Base-by-base conservation (phyloP, 73 alveolate species). In the Paramecium sonneborni region DNA sequence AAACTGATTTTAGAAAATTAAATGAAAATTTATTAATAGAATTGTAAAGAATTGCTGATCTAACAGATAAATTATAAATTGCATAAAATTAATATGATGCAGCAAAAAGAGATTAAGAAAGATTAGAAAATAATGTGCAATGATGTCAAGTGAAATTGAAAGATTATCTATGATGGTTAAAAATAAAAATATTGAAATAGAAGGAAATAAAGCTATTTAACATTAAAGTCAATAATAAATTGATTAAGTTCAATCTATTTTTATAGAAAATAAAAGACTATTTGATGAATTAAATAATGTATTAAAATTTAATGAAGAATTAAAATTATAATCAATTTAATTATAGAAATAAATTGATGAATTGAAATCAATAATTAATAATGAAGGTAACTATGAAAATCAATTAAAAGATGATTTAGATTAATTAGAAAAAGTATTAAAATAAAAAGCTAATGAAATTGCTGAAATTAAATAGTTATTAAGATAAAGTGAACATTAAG, bases 121-220 rank as follows among this genome's bases (percentile, higher is more conserved):
- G 74, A 79, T 39, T 46, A 44, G 90, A 79, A 44, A 79, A 43
- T 43, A 79, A 44, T 39, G 62, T 39, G 74, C 69, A 12, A 43
- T 43, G 74, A 30, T 79, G 55, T 79, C 69, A 23, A 79, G 74
- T 79, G 90, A 79, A 34, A 41, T 79, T 43, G 90, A 79, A 10
- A 18, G 90, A 79, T 43, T 79, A 79, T 79, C 41, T 14, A 30
- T 39, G 24, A 21, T 79, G 74, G 74, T 79, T 18, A 79, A 79
- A 24, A 46, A 46, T 79, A 79, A 79, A 41, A 79, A 79, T 79
- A 20, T 30, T 5, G 69, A 79, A 79, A 79, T 79, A 1, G 52
- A 79, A 41, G 55, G 74, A 30, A 30, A 79, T 32, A 41, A 79
- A 79, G 44, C 41, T 30, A 38, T 24, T 23, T 21, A 3, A 41